Evolutionary conservation across 176 grass and related monocot species (phyloP), one percentile per base, ranked within the genome.

Genomic region (Canna indica): DNA sequence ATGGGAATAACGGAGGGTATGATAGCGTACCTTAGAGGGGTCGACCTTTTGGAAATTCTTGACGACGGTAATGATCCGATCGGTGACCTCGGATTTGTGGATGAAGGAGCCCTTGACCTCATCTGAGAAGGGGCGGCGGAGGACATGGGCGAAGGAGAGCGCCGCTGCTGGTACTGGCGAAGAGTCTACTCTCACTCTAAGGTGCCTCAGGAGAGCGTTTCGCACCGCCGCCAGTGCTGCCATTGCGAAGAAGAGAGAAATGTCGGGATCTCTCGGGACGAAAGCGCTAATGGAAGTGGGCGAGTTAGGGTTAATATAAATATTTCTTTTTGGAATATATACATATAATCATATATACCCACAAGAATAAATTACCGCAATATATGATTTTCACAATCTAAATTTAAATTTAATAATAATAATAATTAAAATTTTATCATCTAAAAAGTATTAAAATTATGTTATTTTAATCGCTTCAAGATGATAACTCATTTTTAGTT

Each of bases 301-400:
- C 0, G 2, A 0, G 9, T 8, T 60, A 60, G 58, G 58, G 58
- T 60, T 60, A 9, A 30, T 14, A 30, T 1, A 31, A 16, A 30
- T 1, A 29, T 5, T 60, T 3, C 86, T 81, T 83, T 0, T 90
- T 85, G 0, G 90, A 17, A 12, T 86, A 54, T 18, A 50, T n/a
- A n/a, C n/a, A n/a, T n/a, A n/a, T n/a, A n/a, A n/a, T n/a, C 13
- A 50, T 15, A 15, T 20, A 18, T 20, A 2, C 18, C 13, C 18
- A 17, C 18, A 50, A 50, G 18, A 50, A 18, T 54, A 5, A 2
- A 7, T 44, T 44, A 44, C 7, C 41, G 41, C 7, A 44, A 11
- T 11, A 44, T 44, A 11, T 44, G 13, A 44, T 44, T 44, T 4
- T 44, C 13, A 10, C 41, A 8, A 11, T 44, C 41, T 44, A 44